Evolutionary conservation across 2,329 filamentous ascomycete species (phyloP).

Genomic region (Arthroderma sp.): DNA sequence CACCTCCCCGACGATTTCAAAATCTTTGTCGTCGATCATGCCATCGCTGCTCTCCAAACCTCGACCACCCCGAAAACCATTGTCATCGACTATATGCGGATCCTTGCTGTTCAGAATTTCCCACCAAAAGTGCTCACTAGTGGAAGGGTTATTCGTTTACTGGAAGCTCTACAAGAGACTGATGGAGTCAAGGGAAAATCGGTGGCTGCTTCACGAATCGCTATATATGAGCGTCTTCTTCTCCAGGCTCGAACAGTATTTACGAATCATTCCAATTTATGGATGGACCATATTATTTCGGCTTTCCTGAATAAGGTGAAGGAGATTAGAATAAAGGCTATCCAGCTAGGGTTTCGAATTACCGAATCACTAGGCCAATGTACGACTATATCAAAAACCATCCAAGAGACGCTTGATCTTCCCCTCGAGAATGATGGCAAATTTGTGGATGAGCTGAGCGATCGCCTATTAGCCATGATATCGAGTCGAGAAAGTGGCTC

Average conservation of each 20-base stretch:
- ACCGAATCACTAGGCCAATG: slow-evolving; percentile 58
- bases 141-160: slow-evolving; percentile 55
- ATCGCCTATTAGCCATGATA: slow-evolving; percentile 55
- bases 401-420: slow-evolving; percentile 42
- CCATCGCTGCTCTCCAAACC: slow-evolving; percentile 60
- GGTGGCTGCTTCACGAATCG: slow-evolving; percentile 61
- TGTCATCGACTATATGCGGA: slow-evolving; percentile 63
- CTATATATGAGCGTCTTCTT: slow-evolving; percentile 66
- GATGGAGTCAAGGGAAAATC: slow-evolving; percentile 65
- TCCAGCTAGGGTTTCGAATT: slow-evolving; percentile 59
- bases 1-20: slow-evolving; percentile 67
- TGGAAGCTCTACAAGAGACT: slow-evolving; percentile 59
- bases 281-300: slow-evolving; percentile 70
- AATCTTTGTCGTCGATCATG: slow-evolving; percentile 66
- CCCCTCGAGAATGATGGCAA: slow-evolving; percentile 39
- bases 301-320: slow-evolving; percentile 63
- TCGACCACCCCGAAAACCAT: slow-evolving; percentile 59
- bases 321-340: slow-evolving; percentile 62
- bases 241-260: slow-evolving; percentile 59
- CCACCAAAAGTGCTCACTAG: slow-evolving; percentile 57
- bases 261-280: slow-evolving; percentile 54
- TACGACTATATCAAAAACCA: slow-evolving; percentile 50
- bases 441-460: slow-evolving; percentile 57
- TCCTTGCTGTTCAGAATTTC: slow-evolving; percentile 71
- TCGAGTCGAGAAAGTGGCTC: slow-evolving; percentile 43